Conservation (phyloP, 345 rosid genomes). For the Melastoma malabathricum region DNA sequence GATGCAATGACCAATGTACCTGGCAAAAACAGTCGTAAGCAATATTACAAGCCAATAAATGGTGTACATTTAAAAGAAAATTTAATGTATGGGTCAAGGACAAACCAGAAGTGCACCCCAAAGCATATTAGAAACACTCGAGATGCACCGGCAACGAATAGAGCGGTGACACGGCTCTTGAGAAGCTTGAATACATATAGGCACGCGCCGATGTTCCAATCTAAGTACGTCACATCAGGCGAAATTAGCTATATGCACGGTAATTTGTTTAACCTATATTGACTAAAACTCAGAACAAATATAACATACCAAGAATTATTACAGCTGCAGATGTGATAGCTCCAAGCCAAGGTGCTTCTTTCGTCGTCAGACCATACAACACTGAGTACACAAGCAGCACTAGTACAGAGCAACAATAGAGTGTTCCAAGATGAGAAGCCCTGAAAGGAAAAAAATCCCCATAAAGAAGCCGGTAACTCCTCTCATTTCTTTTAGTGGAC, state of each 20-base stretch:
- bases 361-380: slow-evolving; percentile 86
- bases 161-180: slow-evolving; percentile 74
- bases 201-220: slow-evolving; percentile 99
- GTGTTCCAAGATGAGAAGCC: slow-evolving; percentile 93
- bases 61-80: slow-evolving; percentile 2
- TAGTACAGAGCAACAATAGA: slow-evolving; percentile 70
- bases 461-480: background rate
- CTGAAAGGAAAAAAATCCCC: slow-evolving; percentile 25
- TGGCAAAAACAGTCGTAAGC: slow-evolving; percentile 17
- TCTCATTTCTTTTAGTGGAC: background rate
- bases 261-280: slow-evolving; percentile 3
- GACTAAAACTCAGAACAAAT: slow-evolving; percentile 5
- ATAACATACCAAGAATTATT: slow-evolving; percentile 67
- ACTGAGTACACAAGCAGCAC: slow-evolving; percentile 89
- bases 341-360: slow-evolving; percentile 94
- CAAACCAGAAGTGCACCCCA: slow-evolving; percentile 99
- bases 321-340: slow-evolving; percentile 91
- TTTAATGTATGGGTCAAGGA: slow-evolving; percentile 12
- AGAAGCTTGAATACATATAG: slow-evolving; percentile 93
- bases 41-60: slow-evolving; percentile 10
- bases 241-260: slow-evolving; percentile 4
- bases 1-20: slow-evolving; percentile 98
- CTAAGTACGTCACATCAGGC: slow-evolving; percentile 26
- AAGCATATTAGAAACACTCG: slow-evolving; percentile 94
- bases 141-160: slow-evolving; percentile 81